Evolutionary conservation across 805 yeast species (phyloP), one percentile per base, ranked within the genome.

Genomic region (Candida argentea): DNA sequence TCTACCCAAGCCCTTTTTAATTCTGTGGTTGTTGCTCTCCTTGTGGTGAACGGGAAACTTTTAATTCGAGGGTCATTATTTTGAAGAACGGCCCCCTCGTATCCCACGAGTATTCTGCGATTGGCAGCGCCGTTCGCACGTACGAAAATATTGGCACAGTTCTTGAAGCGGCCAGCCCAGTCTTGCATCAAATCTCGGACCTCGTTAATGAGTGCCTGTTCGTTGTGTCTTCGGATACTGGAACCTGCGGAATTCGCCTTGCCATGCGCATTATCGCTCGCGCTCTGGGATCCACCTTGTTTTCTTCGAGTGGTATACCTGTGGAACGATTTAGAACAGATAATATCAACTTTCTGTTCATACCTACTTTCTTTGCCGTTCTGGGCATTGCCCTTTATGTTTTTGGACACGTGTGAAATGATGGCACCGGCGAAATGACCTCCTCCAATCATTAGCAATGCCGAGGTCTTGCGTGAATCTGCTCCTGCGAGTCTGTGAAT

Each of bases 371-470:
- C 70, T 27, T 52, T 57, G 19, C 62, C 57, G 22, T 62, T 60
- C 13, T 62, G 67, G 5, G 62, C 58, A 36, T 73, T 73, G 3
- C 85, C 84, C 38, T 67, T 69, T 2, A 68, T 64, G 22, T 60
- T 61, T 28, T 61, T 58, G 14, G 71, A 77, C 27, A 62, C 62
- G 44, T 87, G 96, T 2, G 85, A 73, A 6, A 91, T 65, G 24
- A 91, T 80, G 0, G 95, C 95, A 12, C 91, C 98, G 0, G 97
- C 95, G 61, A 91, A 91, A 56, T 91, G 96, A 23, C 98, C 98
- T 24, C 97, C 96, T 10, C 96, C 96, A 29, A 91, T 71, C 95
- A 91, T 84, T 40, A 91, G 70, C 8, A 91, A 52, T 1, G 94
- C 94, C 4, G 94, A 82, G 25, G 65, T 65, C 10, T 10, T 18